Evolutionary conservation across 345 rosid species (phyloP), one percentile per base, ranked within the genome.

Genomic region (Garcia nutans): DNA sequence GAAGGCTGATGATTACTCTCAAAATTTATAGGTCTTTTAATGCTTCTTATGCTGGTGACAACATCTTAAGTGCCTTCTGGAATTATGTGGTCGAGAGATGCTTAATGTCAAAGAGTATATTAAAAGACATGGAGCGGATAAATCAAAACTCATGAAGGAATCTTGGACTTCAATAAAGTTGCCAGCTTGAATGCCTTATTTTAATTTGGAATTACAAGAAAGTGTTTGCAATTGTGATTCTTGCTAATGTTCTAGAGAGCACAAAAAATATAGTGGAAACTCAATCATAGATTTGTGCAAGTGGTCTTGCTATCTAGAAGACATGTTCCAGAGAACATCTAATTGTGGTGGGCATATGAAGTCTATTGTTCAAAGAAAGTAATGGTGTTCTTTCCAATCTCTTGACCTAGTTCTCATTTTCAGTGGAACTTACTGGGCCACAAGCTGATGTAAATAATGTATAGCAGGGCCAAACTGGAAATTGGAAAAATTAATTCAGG

Each of bases 21-120:
- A 93, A 91, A 83, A 81, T 90, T 16, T 93, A 90, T 76, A 78
- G 78, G 74, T 80, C 88, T 73, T 74, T 93, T 31, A 83, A 65
- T 80, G 97, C 93, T 77, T 88, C 98, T 28, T 87, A 80, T 82
- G 84, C 80, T 74, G 79, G 82, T 50, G 99, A 91, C 37, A 73
- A 77, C 54, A 83, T 84, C 66, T 84, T 91, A 81, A 66, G 75
- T 78, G 78, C 90, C 78, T 93, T 95, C 79, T 93, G 99, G 99
- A 80, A 83, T 78, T 90, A 85, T 78, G 78, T 93, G 72, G 89
- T 81, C 74, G 89, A 86, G 26, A 86, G 90, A 81, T 85, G 85
- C 75, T 61, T 95, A 56, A 85, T 91, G 80, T 89, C 99, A 37
- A 93, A 86, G 84, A 81, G 76, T 76, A 85, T 87, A 41, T 73